Conservation (phyloP, 2,329 filamentous ascomycete species). For the Colletotrichum sp. region DNA sequence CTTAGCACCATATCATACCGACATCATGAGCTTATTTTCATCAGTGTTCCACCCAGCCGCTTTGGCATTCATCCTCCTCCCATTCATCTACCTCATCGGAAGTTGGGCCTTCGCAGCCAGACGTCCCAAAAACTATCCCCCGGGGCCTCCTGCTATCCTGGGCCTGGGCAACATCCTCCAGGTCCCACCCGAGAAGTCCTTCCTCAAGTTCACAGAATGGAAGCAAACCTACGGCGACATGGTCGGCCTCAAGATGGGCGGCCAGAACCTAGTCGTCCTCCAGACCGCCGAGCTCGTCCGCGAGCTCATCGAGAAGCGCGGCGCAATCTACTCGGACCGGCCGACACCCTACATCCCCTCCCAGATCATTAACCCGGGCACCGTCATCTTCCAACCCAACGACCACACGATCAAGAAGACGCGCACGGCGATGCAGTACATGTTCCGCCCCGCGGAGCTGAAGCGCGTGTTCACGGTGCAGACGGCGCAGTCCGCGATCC, state of each 20-base stretch:
- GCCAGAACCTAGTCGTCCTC: constrained; percentile 36
- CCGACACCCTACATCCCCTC: constrained; percentile 31
- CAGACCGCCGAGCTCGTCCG: constrained; percentile 34
- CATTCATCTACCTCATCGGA: not conserved
- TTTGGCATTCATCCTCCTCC: not conserved
- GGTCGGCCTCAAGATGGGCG: constrained; percentile 33
- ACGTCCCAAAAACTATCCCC: constrained; percentile 22
- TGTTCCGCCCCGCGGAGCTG: constrained; percentile 26
- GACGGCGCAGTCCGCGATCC: constrained; percentile 24
- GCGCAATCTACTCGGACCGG: constrained; percentile 41
- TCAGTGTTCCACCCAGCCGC: not conserved
- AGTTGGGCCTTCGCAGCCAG: not conserved
- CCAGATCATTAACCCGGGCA: constrained; percentile 25
- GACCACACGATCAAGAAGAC: constrained; percentile 1
- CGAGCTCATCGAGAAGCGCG: constrained; percentile 41
- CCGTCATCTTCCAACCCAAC: constrained; percentile 3
- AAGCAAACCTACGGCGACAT: constrained; percentile 37
- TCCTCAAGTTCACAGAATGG: constrained; percentile 35
- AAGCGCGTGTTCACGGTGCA: constrained; percentile 20
- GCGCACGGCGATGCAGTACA: constrained; percentile 17
- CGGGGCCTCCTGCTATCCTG: constrained; percentile 24
- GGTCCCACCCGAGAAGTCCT: constrained; percentile 28
- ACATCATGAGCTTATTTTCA: not conserved
- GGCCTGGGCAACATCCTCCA: constrained; percentile 31
- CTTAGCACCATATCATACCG: not conserved